Evolutionary conservation across 1,284 basidiomycete genomes (phyloP), one percentile per base, ranked within the genome.

Genomic region (Marasmius sp.): DNA sequence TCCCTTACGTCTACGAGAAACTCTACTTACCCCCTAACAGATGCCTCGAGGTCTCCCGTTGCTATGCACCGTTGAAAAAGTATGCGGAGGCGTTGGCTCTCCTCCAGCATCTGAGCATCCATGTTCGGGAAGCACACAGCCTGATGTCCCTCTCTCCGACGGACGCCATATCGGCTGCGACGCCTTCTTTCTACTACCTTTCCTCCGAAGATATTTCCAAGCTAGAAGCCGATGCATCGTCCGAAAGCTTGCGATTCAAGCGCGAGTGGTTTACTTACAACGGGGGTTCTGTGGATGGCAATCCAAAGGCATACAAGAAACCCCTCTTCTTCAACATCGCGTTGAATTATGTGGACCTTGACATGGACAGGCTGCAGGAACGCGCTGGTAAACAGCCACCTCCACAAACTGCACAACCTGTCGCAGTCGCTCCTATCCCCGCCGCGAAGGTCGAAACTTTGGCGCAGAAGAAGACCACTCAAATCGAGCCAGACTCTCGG

Each of bases 271-370:
- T 94, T 68, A 81, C 86, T 1, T 84, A 85, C 71, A 91, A 92
- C 65, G 89, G 93, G 3, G 89, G 89, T 6, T 75, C 78, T 7
- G 70, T 76, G 27, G 73, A 78, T 4, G 71, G 74, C 0, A 80
- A 81, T 60, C 69, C 77, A 49, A 81, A 81, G 65, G 71, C 78
- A 36, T 78, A 87, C 73, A 88, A 89, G 77, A 95, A 95, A 72
- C 92, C 92, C 8, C 71, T 94, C 38, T 97, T 97, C 80, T 97
- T 95, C 75, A 93, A 97, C 72, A 91, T 94, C 66, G 95, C 94
- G n/a, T 86, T 95, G 71, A 97, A 96, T 75, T 97, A 96, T 69
- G 87, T 94, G 59, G 87, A 91, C 68, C 73, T 94, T 61, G 91
- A 93, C 69, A 89, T 95, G 85, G 91, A 93, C 51, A 79, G 85